Percentiles rank a stretch among this genome's conserved stretches.
These are phyloP conservation scores for Echria macrotheca DNA, from an alignment of 495 filamentous ascomycete genomes.

Conservation along the genomic window DNA sequence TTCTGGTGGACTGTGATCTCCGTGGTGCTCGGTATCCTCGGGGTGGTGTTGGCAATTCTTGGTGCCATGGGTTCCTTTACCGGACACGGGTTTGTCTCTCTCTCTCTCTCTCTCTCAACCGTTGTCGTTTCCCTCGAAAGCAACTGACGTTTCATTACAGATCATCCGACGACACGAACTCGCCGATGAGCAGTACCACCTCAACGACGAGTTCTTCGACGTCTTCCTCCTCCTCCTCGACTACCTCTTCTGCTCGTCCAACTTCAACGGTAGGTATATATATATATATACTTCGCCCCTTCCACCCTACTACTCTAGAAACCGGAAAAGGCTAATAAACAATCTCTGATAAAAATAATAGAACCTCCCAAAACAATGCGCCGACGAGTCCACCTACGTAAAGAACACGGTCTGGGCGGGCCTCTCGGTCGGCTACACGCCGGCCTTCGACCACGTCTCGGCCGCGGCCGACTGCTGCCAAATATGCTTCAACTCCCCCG, in stretches of 20 bases:
- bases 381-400: conserved; percentile 11
- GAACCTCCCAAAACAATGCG: background rate
- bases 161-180: background rate
- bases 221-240: background rate
- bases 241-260: background rate
- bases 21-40: conserved; percentile 20
- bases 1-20: conserved; percentile 14
- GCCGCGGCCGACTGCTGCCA: conserved; percentile 20
- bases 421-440: background rate
- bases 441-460: background rate
- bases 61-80: conserved; percentile 20
- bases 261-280: background rate
- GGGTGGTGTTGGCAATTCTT: conserved; percentile 24
- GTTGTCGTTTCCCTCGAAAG: background rate
- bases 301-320: too few relatives aligned
- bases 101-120: background rate
- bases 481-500: conserved; percentile 2
- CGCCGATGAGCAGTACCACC: background rate
- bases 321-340: too few relatives aligned
- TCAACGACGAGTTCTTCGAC: background rate
- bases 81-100: conserved; percentile 10
- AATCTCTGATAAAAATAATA: too few relatives aligned
- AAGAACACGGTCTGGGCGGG: conserved; percentile 18
- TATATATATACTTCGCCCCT: background rate
- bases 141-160: background rate